Conservation (phyloP, 1,284 basidiomycete genomes). For the Trichosporon sp. region DNA sequence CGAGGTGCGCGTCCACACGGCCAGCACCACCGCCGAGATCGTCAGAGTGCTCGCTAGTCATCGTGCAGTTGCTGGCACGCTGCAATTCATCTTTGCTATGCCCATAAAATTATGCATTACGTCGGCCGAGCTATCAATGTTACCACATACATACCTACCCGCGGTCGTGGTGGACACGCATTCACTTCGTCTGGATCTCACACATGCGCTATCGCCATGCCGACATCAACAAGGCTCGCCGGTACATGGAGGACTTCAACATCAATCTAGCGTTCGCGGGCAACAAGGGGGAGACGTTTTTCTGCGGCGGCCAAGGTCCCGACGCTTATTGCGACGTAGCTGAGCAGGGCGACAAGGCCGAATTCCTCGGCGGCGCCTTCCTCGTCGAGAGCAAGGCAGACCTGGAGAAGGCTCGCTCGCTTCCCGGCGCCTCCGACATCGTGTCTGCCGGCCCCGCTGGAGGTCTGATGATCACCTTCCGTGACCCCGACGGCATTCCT, state of each 20-base stretch:
- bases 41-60: no score
- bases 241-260: constrained; percentile 27
- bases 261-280: constrained; percentile 12
- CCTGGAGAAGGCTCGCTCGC: constrained; percentile 19
- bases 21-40: no score
- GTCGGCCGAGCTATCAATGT: no score
- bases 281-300: constrained; percentile 16
- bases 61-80: no score
- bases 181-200: constrained; percentile 20
- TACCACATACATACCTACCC: no score
- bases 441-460: constrained; percentile 19
- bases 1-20: no score
- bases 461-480: constrained; percentile 21
- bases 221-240: constrained; percentile 14
- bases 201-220: constrained; percentile 26
- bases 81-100: no score
- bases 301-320: constrained; percentile 20
- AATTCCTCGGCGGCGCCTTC: constrained; percentile 14
- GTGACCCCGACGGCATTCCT: constrained; percentile 22
- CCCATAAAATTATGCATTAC: no score
- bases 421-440: constrained; percentile 16
- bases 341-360: constrained; percentile 4
- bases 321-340: constrained; percentile 14
- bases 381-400: constrained; percentile 20
- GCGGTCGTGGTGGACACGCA: no score